Conservation (phyloP, 2,329 filamentous ascomycete species). For the Bipolaris cookei region DNA sequence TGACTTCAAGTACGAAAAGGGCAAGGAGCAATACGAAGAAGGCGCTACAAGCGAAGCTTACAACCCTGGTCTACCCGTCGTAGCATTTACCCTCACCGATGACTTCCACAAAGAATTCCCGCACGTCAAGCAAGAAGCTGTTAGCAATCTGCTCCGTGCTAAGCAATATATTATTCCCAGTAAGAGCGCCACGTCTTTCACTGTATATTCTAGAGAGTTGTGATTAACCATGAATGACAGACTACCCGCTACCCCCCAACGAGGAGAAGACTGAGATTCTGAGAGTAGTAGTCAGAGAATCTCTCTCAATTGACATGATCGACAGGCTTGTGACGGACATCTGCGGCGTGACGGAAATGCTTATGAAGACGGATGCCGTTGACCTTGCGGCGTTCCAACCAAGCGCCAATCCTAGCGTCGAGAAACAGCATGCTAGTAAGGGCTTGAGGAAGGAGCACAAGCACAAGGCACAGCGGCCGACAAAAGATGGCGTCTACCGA, state of each 20-base stretch:
- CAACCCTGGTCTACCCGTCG: conserved; percentile 69
- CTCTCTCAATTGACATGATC: conserved; percentile 71
- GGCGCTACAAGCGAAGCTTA: conserved; percentile 64
- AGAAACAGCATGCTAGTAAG: conserved; percentile 52
- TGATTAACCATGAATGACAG: conserved; percentile 37
- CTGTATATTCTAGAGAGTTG: neutral
- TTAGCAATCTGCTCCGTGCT: conserved; percentile 67
- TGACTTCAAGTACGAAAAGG: conserved; percentile 51
- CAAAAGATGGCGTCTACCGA: conserved; percentile 57
- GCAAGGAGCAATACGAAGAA: conserved; percentile 52
- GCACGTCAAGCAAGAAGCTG: conserved; percentile 67
- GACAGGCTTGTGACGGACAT: conserved; percentile 68
- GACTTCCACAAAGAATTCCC: conserved; percentile 64
- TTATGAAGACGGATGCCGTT: conserved; percentile 61
- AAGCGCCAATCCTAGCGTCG: conserved; percentile 42
- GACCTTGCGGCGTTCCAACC: conserved; percentile 61
- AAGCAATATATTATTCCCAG: conserved; percentile 75
- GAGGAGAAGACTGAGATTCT: conserved; percentile 69
- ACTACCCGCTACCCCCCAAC: conserved; percentile 69
- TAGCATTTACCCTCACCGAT: conserved; percentile 69
- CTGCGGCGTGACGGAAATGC: conserved; percentile 63
- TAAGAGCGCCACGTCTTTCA: conserved; percentile 38
- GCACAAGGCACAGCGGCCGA: conserved; percentile 55
- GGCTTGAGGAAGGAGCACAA: conserved; percentile 50
- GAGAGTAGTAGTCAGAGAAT: conserved; percentile 70